A percentile compares a stretch with the other conserved stretches of the same genome.
phyloP scores from a whole-genome alignment of 2,329 filamentous ascomycete genomes.

The Xylaria polymorpha region DNA sequence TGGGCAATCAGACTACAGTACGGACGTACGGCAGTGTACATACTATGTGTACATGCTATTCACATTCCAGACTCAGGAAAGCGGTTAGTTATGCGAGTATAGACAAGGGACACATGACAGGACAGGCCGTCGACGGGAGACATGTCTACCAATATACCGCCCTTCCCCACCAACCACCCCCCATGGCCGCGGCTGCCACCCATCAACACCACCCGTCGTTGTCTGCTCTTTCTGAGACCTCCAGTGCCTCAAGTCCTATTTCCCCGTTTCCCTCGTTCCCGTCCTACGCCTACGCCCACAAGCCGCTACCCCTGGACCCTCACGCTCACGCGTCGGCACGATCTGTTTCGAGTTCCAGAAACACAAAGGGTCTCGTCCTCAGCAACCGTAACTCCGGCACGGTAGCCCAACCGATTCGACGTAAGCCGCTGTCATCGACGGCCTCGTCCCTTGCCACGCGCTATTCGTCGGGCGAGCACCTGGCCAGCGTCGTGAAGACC shows the following conservation, averaged over 20 bases:
- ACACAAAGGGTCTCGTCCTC: constrained; percentile 49
- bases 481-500: constrained; percentile 53
- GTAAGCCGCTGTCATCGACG: constrained; percentile 70
- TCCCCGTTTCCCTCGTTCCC: constrained; percentile 44
- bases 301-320: constrained; percentile 45
- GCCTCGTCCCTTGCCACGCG: constrained; percentile 64
- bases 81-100: constrained; percentile 32
- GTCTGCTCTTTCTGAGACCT: constrained; percentile 52
- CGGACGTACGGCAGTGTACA: background rate
- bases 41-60: background rate
- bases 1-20: constrained; percentile 8
- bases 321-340: constrained; percentile 44
- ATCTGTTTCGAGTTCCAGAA: constrained; percentile 42
- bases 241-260: constrained; percentile 54
- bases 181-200: constrained; percentile 23
- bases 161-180: constrained; percentile 29
- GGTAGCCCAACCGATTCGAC: constrained; percentile 58
- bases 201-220: constrained; percentile 41
- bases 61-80: constrained; percentile 19
- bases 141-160: constrained; percentile 21
- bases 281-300: constrained; percentile 37
- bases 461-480: constrained; percentile 58
- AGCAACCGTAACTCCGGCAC: constrained; percentile 41
- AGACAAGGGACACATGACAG: constrained; percentile 30
- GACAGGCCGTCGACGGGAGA: constrained; percentile 7